Percentiles rank a stretch among this genome's conserved stretches.
phyloP scores from a whole-genome alignment of 805 yeast genomes.

The Cyberlindnera bimundalis region DNA sequence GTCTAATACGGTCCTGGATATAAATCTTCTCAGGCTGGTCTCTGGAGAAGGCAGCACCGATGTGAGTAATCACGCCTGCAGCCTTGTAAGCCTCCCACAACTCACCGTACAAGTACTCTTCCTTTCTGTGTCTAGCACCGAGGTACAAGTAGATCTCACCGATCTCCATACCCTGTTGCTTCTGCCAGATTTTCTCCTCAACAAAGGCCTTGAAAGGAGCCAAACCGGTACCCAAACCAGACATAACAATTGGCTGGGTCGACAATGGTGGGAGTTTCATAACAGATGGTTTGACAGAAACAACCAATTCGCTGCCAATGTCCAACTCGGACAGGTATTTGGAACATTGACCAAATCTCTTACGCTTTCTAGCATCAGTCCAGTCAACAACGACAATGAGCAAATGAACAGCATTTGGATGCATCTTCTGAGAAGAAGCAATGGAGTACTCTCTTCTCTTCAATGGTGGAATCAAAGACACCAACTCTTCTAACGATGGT shows the following conservation, averaged over 20 bases:
- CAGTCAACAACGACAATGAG: constrained; percentile 95
- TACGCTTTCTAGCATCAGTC: constrained; percentile 82
- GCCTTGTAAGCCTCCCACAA: constrained; percentile 94
- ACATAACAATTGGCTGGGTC: constrained; percentile 89
- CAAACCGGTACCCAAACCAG: constrained; percentile 95
- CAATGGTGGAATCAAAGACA: constrained; percentile 73
- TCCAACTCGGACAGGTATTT: constrained; percentile 77
- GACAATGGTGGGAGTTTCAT: constrained; percentile 92
- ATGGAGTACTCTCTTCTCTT: constrained; percentile 97
- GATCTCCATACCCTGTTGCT: constrained; percentile 80
- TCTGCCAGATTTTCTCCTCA: constrained; percentile 93
- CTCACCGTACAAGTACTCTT: constrained; percentile 95
- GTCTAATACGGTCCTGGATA: constrained; percentile 90
- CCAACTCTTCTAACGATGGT: constrained; percentile 69
- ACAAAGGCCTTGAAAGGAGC: constrained; percentile 98
- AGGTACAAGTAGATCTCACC: constrained; percentile 85
- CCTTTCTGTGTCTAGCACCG: constrained; percentile 94
- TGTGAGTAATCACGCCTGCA: constrained; percentile 88
- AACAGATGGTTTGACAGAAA: constrained; percentile 93
- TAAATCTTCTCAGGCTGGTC: constrained; percentile 94
- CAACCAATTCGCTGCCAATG: constrained; percentile 84
- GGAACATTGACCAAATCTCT: constrained; percentile 92
- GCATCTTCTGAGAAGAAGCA: constrained; percentile 92
- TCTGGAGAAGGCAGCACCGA: constrained; percentile 98
- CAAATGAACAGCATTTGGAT: constrained; percentile 86